Evolutionary conservation across 2,329 filamentous ascomycete species (phyloP).

Genomic region (Xylariales sp.): DNA sequence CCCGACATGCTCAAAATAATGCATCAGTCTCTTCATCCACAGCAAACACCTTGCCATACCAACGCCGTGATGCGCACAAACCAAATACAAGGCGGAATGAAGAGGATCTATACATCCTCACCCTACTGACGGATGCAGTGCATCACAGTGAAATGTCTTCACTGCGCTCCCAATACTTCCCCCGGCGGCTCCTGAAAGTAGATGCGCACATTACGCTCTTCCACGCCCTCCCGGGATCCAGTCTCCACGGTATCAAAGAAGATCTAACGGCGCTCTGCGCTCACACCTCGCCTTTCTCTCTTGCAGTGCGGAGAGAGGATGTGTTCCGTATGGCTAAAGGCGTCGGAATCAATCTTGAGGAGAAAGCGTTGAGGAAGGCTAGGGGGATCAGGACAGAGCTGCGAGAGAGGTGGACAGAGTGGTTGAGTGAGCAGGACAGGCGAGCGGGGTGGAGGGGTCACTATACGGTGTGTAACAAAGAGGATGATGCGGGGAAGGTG

Average conservation of each 20-base stretch:
- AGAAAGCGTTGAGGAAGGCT: slow-evolving; percentile 8
- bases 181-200: slow-evolving; percentile 12
- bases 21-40: no score
- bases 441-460: slow-evolving; percentile 12
- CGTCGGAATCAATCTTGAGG: slow-evolving; percentile 9
- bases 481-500: slow-evolving; percentile 9
- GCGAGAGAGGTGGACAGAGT: slow-evolving; percentile 9
- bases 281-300: slow-evolving; percentile 6
- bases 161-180: slow-evolving; percentile 13
- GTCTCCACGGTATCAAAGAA: slow-evolving; percentile 4
- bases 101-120: slow-evolving; percentile 13
- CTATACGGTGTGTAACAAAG: slow-evolving; percentile 17
- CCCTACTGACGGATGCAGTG: slow-evolving; percentile 10
- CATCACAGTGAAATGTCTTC: slow-evolving; percentile 12
- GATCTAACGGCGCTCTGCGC: slow-evolving; percentile 7
- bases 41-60: no score
- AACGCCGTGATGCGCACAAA: no score
- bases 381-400: slow-evolving; percentile 9
- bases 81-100: no score
- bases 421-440: slow-evolving; percentile 14
- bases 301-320: slow-evolving; percentile 2
- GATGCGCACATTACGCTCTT: slow-evolving; percentile 17
- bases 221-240: slow-evolving; percentile 14
- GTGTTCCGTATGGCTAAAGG: slow-evolving; percentile 12
- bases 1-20: background rate